A percentile compares a stretch with the other conserved stretches of the same genome.
Conservation (phyloP, 2,329 filamentous ascomycete species). For the Ceratocystiopsis minuta region DNA sequence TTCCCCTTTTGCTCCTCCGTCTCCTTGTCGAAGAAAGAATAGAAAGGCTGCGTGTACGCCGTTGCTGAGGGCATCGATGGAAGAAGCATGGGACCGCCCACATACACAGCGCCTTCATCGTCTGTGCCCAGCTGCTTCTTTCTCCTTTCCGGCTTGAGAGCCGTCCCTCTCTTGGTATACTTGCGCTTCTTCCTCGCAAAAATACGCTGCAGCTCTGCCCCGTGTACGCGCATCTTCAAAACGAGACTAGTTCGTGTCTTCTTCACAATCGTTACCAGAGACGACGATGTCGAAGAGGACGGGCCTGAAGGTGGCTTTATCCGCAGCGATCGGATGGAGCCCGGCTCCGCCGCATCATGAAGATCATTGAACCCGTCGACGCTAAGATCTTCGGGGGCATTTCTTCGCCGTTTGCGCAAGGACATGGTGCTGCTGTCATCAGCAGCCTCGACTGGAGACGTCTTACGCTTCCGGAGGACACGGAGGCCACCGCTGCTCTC, state of each 20-base stretch:
- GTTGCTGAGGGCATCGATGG: conserved; percentile 4
- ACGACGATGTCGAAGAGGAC: conserved; percentile 20
- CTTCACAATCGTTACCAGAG: conserved; percentile 16
- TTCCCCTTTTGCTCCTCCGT: conserved; percentile 79
- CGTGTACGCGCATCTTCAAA: conserved; percentile 39
- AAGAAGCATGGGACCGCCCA: background rate
- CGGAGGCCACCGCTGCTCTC: conserved; percentile 45
- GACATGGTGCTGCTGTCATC: conserved; percentile 32
- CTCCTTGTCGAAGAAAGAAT: conserved; percentile 77
- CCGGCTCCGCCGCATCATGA: conserved; percentile 18
- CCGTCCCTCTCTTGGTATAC: conserved; percentile 13
- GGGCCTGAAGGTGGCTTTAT: conserved; percentile 20
- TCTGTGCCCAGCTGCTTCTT: conserved; percentile 3
- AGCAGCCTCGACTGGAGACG: conserved; percentile 44
- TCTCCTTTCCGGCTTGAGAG: too few species aligned
- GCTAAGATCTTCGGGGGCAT: conserved; percentile 25
- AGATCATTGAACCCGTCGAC: conserved; percentile 15
- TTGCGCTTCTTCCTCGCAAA: conserved; percentile 35
- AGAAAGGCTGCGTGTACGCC: conserved; percentile 59
- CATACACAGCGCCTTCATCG: background rate
- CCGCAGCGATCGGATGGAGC: conserved; percentile 40
- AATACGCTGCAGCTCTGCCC: conserved; percentile 41
- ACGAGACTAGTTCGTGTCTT: conserved; percentile 28
- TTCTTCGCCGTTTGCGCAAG: conserved; percentile 35
- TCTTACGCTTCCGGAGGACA: conserved; percentile 67